Evolutionary conservation across 768 basidiomycete species (phyloP), one percentile per base, ranked within the genome.

Genomic region (Solioccasus polychromus): DNA sequence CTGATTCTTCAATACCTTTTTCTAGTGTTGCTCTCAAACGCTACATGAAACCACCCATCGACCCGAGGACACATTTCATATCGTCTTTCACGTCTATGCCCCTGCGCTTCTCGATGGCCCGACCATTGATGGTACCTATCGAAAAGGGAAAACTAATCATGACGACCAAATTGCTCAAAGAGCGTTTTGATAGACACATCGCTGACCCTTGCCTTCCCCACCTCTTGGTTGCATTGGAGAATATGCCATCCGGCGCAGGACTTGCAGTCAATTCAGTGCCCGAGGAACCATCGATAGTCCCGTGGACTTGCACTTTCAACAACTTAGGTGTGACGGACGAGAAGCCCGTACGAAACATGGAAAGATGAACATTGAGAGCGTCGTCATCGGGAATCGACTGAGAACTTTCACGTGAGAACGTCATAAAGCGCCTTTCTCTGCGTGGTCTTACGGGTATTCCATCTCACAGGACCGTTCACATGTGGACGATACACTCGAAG

Each of bases 401-500:
- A 45, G 40, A 17, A 42, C 43, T 20, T 25, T 2, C 29, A 39
- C 59, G 56, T 58, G 11, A 45, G 46, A 19, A 14, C 9, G 25
- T 35, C 2, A 8, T 15, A 5, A 20, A 20, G 18, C n/a, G n/a
- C 8, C 8, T 18, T 19, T 24, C 8, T 25, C 29, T 5, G 17
- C 11, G 17, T 8, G 20, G 20, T n/a, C 50, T 37, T 20, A 35
- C 19, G 1, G 10, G 1, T 23, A 6, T 24, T 37, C 19, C 11
- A 8, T 4, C 14, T 17, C n/a, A 2, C 25, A 57, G 56, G 32
- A 45, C 38, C 2, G 28, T 51, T 19, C 52, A 59, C 24, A 51
- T 46, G 24, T 59, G 56, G 56, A 51, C 52, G 5, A 50, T 57
- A 31, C 43, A 51, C 12, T 59, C 57, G 0, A 59, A 43, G 31